These are phyloP conservation scores for Clathrus columnatus DNA, from an alignment of 768 basidiomycete species.

Conservation along the genomic window DNA sequence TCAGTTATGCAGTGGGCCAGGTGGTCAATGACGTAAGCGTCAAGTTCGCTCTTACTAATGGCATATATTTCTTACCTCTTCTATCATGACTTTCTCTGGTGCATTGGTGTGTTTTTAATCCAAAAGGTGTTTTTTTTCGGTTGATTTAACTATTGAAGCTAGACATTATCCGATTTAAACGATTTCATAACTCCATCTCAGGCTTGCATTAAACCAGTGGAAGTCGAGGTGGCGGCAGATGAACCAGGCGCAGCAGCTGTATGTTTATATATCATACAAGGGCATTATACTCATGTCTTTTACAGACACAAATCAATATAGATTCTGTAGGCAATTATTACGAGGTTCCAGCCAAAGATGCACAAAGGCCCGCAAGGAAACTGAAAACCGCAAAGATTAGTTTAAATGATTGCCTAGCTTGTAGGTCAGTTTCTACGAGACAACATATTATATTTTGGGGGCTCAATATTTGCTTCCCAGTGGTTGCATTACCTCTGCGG, in stretches of 20 bases:
- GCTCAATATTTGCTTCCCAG: slow-evolving; percentile 29
- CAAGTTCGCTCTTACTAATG: too few species aligned
- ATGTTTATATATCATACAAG: neutral
- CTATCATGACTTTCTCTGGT: slow-evolving; percentile 78
- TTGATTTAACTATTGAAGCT: slow-evolving; percentile 10
- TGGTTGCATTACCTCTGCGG: slow-evolving; percentile 97
- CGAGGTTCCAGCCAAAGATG: slow-evolving; percentile 41
- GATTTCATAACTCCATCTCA: slow-evolving; percentile 96
- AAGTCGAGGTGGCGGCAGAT: slow-evolving; percentile 28
- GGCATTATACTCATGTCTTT: neutral
- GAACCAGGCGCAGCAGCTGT: neutral
- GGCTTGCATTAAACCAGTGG: slow-evolving; percentile 94
- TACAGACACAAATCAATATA: slow-evolving; percentile 85
- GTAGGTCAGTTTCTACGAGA: slow-evolving; percentile 58
- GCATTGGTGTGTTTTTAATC: slow-evolving; percentile 50
- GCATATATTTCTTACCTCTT: neutral
- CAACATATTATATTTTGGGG: neutral
- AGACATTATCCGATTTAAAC: slow-evolving; percentile 92
- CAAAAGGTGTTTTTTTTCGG: slow-evolving; percentile 1
- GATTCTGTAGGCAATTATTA: slow-evolving; percentile 83
- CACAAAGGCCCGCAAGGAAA: slow-evolving; percentile 34
- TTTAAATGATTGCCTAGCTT: slow-evolving; percentile 94
- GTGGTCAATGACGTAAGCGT: too few species aligned
- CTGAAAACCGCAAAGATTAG: slow-evolving; percentile 92
- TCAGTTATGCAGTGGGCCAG: too few species aligned